Evolutionary conservation across 192 early-diverging fungal species (phyloP).

Genomic region (Coemansia sp.): DNA sequence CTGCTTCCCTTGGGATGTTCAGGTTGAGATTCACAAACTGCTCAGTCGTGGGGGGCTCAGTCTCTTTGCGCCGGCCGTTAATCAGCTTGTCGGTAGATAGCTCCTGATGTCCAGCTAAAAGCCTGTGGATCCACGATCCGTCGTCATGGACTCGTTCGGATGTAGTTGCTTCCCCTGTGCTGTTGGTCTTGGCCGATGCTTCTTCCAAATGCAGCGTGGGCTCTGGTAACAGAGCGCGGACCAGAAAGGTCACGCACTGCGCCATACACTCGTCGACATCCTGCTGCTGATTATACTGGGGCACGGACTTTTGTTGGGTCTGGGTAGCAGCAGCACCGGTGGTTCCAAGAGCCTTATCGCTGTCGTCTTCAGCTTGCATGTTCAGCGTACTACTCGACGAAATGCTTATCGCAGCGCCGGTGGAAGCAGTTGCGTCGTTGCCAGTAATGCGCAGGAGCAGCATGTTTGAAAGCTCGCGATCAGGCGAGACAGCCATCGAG

Average conservation of each 20-base stretch:
- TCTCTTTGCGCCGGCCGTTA: not conserved
- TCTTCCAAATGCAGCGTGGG: constrained; percentile 16
- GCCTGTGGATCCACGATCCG: constrained; percentile 41
- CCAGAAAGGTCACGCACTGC: constrained; percentile 64
- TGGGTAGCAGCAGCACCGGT: not conserved
- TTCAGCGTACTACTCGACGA: constrained; percentile 1
- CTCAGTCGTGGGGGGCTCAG: constrained; percentile 18
- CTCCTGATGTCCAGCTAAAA: constrained; percentile 41
- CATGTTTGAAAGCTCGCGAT: constrained; percentile 63
- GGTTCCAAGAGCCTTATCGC: not conserved
- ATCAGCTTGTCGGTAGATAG: not conserved
- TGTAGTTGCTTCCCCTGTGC: too few species aligned
- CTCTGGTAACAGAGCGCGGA: constrained; percentile 60
- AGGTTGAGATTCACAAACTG: constrained; percentile 42
- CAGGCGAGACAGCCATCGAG: constrained; percentile 58
- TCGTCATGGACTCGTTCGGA: not conserved
- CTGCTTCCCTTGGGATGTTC: constrained; percentile 21
- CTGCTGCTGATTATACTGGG: constrained; percentile 60
- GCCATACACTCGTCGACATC: constrained; percentile 80
- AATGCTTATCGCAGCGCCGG: not conserved
- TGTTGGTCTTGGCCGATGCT: constrained; percentile 2
- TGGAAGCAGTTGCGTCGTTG: not conserved
- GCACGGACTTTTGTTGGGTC: not conserved
- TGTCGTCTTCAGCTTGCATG: not conserved
- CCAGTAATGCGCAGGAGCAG: constrained; percentile 55